Base-by-base conservation (phyloP, 106 monocot genomes). In the Phalaenopsis equestris region DNA sequence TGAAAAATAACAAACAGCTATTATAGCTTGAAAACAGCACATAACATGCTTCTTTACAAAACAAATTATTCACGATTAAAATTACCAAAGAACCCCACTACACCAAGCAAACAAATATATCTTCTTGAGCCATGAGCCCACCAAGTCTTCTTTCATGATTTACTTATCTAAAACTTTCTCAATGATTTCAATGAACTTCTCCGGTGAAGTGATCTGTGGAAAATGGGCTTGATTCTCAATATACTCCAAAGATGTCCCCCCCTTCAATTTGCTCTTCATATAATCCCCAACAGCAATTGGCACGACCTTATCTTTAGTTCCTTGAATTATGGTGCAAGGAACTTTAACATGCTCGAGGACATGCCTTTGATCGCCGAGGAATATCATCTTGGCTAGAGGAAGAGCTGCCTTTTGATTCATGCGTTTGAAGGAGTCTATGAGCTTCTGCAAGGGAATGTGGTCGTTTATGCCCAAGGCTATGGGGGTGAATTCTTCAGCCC, bases 271-370 rank as follows among this genome's bases (percentile, higher is more conserved):
- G 42, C 78, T 43, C 78, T 43, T 7, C 41, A 78, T 64, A 12
- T 64, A 78, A 21, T 78, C 3, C 19, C 78, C 58, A 18, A 78
- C 78, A 8, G 58, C 57, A 11, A 64, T 4, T 1, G 78, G 78
- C 19, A 43, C 78, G 11, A 9, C 56, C 10, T 23, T 36, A 17
- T 78, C 78, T 1, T 78, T 42, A 17, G 61, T 78, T 36, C 61
- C 78, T 4, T 78, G 78, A 64, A 78, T 17, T 17, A 78, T 36
- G 38, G 64, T 64, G 58, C 78, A 78, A 42, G 64, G 78, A 37
- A 64, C 19, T 0, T n/a, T 10, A 17, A 78, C 42, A 6, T n/a
- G 38, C 19, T 42, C 78, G 39, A 78, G 78, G 11, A 58, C 42
- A 56, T 41, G 55, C 78, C 78, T 61, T 21, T 58, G 4, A 36